Percentiles rank a stretch among this genome's conserved stretches.
phyloP scores from a whole-genome alignment of 495 filamentous ascomycete species.

The Peziza echinospora region DNA sequence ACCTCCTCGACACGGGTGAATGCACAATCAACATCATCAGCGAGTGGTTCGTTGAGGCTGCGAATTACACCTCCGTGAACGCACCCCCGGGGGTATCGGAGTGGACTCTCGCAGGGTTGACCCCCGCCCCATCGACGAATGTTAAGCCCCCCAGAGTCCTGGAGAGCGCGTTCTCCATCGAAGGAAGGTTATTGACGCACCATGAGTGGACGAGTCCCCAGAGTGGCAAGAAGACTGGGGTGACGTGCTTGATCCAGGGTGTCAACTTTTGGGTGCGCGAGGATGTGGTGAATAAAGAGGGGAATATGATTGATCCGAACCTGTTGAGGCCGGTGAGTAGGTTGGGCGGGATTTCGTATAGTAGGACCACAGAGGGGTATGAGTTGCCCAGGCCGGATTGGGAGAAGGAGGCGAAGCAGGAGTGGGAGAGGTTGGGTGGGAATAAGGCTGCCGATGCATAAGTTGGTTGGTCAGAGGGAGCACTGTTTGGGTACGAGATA shows the following conservation, averaged over 20 bases:
- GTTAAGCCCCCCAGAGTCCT: conserved; percentile 54
- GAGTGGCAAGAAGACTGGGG: conserved; percentile 62
- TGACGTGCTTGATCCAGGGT: conserved; percentile 63
- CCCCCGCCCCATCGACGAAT: conserved; percentile 39
- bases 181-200: conserved; percentile 44
- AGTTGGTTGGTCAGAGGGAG: no score
- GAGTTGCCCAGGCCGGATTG: conserved; percentile 61
- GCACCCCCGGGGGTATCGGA: conserved; percentile 59
- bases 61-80: conserved; percentile 58
- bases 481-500: no score
- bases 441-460: no score
- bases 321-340: conserved; percentile 54
- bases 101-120: conserved; percentile 61
- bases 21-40: conserved; percentile 73
- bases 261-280: conserved; percentile 74
- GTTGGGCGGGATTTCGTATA: conserved; percentile 70
- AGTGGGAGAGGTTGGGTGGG: conserved; percentile 26
- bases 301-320: conserved; percentile 45
- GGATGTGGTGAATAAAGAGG: conserved; percentile 63
- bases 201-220: conserved; percentile 28
- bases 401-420: conserved; percentile 26
- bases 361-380: conserved; percentile 42
- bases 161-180: conserved; percentile 64
- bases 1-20: conserved; percentile 49
- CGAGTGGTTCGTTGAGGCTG: conserved; percentile 70